Evolutionary conservation across 2,329 filamentous ascomycete species (phyloP), one percentile per base, ranked within the genome.

Genomic region (Diaporthe helianthi): DNA sequence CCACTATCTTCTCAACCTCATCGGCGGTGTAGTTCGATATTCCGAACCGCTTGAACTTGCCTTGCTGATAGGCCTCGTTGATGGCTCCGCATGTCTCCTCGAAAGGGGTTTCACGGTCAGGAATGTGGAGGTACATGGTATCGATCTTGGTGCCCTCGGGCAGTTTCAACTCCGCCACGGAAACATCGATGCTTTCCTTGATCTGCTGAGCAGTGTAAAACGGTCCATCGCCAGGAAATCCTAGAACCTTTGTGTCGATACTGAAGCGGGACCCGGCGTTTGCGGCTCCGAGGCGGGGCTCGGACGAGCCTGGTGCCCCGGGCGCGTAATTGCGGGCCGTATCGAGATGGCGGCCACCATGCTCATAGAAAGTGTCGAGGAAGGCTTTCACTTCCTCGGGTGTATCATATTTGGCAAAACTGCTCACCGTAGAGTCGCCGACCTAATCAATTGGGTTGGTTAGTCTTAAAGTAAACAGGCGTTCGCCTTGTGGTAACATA

Each of bases 1-100:
- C 88, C 54, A 87, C 88, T 4, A 93, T 84, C 76, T 93, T 89
- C 0, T 91, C 90, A 3, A 93, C 89, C 75, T 93, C 91, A 79
- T 90, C 93, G 0, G 90, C 87, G 0, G 90, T 88, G 74, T 86
- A 93, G 76, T 93, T 93, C 69, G 85, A 88, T 36, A 93, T 76
- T 0, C 90, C 91, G 2, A 93, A 78, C 65, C 88, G 83, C 12
- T 90, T 85, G 74, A 93, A 93, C 73, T 92, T 92, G 15, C 91
- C 90, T 29, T 73, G 84, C 75, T 90, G 87, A 79, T 92, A 88
- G 52, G 93, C 76, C 74, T 91, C 85, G 75, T 93, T 85, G 54
- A 89, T 83, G 3, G 85, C 88, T 72, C 86, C 83, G 3, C 93
- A 79, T 0, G 91, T 92, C 75, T 92, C 88, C n/a, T 85, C 85